Evolutionary conservation across 768 basidiomycete genomes (phyloP), one percentile per base, ranked within the genome.

Genomic region (Termitomyces heimii): DNA sequence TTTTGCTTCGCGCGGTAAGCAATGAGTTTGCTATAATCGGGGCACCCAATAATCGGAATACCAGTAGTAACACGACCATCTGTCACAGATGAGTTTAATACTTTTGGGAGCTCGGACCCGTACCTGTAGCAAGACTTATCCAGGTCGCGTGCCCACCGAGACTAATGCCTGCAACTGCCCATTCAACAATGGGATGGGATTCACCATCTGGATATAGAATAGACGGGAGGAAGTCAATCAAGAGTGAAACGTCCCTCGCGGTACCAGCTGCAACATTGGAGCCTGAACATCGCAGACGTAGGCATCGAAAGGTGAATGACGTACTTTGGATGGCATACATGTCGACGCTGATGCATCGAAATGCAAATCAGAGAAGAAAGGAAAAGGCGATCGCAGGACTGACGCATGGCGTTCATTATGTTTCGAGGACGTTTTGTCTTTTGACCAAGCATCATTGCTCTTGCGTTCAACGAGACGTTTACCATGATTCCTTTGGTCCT

Each of bases 131-230:
- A 35, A 92, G 77, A 2, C 78, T 73, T 31, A 88, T 77, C 92
- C 93, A 95, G 0, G 89, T 77, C 0, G 90, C 79, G 67, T 97
- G 92, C 0, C 92, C 93, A 0, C 93, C 94, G 0, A 97, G 81
- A 59, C 88, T 90, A 62, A 88, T 77, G 0, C 94, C 94, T 0
- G 82, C 79, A 3, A 88, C 75, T 12, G 83, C 83, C 86, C 88
- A 97, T 55, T 82, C 77, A 6, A 72, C 76, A 37, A 95, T 78
- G 14, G 64, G 67, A 28, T 82, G 76, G 3, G 58, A 20, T 61
- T 92, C 85, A 12, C 73, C 83, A 13, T 71, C 61, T 0, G 92
- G 91, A 66, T 86, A 95, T 9, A 95, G 68, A 65, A 86, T 87
- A 0, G 83, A 70, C 1, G 87, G 83, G 4, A 95, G 75, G 63